Conservation (phyloP, 139 green algal genomes). For the Chlorella sorokiniana region DNA sequence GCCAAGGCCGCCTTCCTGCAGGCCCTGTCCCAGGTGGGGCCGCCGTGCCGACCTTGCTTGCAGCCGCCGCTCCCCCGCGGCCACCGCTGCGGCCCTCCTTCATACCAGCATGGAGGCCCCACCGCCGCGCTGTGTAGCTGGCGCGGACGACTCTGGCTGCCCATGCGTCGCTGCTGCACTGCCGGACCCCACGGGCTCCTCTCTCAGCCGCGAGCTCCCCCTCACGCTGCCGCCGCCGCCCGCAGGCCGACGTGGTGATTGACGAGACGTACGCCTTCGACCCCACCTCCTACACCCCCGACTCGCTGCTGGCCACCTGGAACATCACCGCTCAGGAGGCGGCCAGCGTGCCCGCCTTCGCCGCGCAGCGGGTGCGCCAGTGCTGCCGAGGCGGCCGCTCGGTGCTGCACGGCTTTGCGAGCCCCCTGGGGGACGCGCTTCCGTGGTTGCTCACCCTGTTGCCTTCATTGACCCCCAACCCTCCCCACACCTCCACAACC, state of each 20-base stretch:
- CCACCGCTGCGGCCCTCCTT: too few relatives aligned
- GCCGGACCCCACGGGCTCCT: not conserved
- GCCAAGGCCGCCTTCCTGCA: constrained; percentile 46
- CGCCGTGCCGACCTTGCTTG: not conserved
- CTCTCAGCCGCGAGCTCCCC: not conserved
- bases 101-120: too few relatives aligned
- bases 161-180: not conserved
- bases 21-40: constrained; percentile 29
- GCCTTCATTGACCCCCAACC: too few relatives aligned
- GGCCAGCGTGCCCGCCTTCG: constrained; percentile 15
- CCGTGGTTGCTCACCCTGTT: too few relatives aligned
- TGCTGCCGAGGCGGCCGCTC: too few relatives aligned
- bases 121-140: too few relatives aligned
- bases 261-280: constrained; percentile 65
- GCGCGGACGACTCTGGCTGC: too few relatives aligned
- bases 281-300: constrained; percentile 48
- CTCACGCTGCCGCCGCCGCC: not conserved
- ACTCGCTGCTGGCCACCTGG: constrained; percentile 43
- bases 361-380: constrained; percentile 23
- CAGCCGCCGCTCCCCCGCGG: too few relatives aligned
- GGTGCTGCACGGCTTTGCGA: not conserved
- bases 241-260: constrained; percentile 67
- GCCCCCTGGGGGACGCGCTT: too few relatives aligned
- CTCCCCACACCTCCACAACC: too few relatives aligned
- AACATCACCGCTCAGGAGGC: constrained; percentile 16